Evolutionary conservation across 768 basidiomycete species (phyloP).

Genomic region (Cystofilobasidium bisporidii): DNA sequence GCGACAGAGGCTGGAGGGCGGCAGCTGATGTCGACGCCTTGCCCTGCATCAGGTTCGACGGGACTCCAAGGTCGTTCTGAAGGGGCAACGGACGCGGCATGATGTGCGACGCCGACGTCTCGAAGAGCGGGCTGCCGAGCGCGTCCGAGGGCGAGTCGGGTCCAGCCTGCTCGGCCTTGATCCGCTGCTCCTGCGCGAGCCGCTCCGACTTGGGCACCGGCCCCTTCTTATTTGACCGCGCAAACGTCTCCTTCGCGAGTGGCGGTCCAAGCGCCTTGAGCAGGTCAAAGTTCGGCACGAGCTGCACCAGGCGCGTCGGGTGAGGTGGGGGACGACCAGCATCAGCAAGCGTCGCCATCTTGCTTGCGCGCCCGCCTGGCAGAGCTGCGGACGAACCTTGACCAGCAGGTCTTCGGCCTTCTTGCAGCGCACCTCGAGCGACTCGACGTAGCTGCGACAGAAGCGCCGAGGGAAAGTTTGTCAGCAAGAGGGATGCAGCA

Average conservation of each 20-base stretch:
- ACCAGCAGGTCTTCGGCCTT: conserved; percentile 18
- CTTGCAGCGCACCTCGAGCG: conserved; percentile 14
- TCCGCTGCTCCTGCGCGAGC: background rate
- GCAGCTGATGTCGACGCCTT: too few relatives aligned
- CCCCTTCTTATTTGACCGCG: background rate
- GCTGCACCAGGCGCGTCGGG: too few relatives aligned
- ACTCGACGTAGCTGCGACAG: conserved; percentile 14
- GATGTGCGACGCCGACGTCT: too few relatives aligned
- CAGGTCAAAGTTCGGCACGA: conserved; percentile 19
- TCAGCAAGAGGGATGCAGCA: too few relatives aligned
- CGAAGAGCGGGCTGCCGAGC: too few relatives aligned
- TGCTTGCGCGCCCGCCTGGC: background rate
- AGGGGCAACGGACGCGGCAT: too few relatives aligned
- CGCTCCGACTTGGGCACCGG: background rate
- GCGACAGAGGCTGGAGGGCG: too few relatives aligned
- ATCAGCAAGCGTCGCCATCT: too few relatives aligned
- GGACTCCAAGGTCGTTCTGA: background rate
- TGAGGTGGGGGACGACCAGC: too few relatives aligned
- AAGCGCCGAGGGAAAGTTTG: too few relatives aligned
- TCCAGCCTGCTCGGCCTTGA: background rate
- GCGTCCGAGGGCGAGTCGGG: too few relatives aligned
- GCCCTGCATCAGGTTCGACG: background rate
- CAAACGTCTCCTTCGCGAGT: conserved; percentile 9
- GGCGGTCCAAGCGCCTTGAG: conserved; percentile 15
- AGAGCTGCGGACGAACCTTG: conserved; percentile 3